Evolutionary conservation across 176 grass and related monocot genomes (phyloP), one percentile per base, ranked within the genome.

Genomic region (Canna indica): DNA sequence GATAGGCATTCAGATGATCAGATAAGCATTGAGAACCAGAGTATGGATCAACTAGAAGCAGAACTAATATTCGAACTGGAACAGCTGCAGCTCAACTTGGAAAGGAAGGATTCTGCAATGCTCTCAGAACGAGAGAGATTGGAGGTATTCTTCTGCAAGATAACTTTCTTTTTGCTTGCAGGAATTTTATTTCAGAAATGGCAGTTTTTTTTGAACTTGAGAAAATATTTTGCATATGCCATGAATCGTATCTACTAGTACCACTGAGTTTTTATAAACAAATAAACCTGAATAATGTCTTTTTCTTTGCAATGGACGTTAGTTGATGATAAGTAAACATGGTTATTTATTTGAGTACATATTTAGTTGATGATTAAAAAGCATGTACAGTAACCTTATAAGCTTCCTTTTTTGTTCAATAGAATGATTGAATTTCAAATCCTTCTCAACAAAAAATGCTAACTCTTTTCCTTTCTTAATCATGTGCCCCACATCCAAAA

Each of bases 11-110:
- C 22, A 28, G 29, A 59, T 59, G 6, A 59, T 59, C 30, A 41
- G 33, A 16, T 34, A 41, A 28, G 17, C 45, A 29, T 27, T 32
- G 29, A 45, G 31, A 38, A 10, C 12, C 31, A 9, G 34, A 41
- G 53, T 9, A 59, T 73, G 71, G 52, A 73, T 41, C 33, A 59
- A 73, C 34, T 73, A 22, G 71, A 73, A 73, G 50, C 52, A 59
- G 71, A 73, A n/a, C 52, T 59, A 36, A 34, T 2, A 20, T 38
- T 59, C 1, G 71, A 73, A 39, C 33, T 59, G 13, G 71, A 59
- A 39, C 71, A 39, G 31, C n/a, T 73, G 35, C 71, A 73, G 25
- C 52, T 59, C n/a, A 73, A 33, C 50, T 73, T 73, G 53, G 71
- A 59, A 8, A 12, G 17, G 18, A 22, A 73, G 5, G 33, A 59